Percentiles rank a stretch among this genome's conserved stretches.
Evolutionary conservation across 2,329 filamentous ascomycete species (phyloP).

Genomic region (Penicillium sp.): DNA sequence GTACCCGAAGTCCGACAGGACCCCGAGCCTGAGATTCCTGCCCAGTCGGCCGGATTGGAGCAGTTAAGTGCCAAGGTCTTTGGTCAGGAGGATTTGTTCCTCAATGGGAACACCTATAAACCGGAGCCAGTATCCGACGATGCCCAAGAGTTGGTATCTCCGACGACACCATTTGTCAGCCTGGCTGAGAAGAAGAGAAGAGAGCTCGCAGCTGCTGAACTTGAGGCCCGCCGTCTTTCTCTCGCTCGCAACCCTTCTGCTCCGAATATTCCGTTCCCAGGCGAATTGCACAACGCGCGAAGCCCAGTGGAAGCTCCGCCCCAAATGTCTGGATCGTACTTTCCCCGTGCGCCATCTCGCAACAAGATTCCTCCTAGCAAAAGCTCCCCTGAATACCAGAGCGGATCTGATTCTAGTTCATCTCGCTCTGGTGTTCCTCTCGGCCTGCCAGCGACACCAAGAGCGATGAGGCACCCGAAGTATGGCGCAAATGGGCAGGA

Average conservation of each 20-base stretch:
- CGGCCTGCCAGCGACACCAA: conserved; percentile 86
- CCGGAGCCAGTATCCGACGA: conserved; percentile 27
- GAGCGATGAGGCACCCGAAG: conserved; percentile 82
- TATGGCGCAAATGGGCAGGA: conserved; percentile 53
- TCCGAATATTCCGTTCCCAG: conserved; percentile 77
- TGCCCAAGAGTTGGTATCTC: conserved; percentile 27
- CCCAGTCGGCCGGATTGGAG: conserved; percentile 14
- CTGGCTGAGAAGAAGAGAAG: conserved; percentile 70
- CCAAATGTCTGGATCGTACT: conserved; percentile 39
- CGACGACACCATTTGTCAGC: conserved; percentile 36
- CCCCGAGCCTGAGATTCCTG: conserved; percentile 28
- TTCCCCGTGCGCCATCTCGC: conserved; percentile 38
- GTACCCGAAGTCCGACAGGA: conserved; percentile 32
- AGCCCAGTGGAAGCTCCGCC: conserved; percentile 51
- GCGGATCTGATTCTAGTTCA: conserved; percentile 45
- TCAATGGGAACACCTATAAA: conserved; percentile 13
- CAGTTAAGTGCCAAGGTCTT: conserved; percentile 11
- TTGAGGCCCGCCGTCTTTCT: conserved; percentile 85
- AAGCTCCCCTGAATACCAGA: conserved; percentile 45
- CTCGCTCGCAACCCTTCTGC: conserved; percentile 78
- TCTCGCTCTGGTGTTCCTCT: conserved; percentile 58
- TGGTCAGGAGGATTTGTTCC: conserved; percentile 12
- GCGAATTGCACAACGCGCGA: conserved; percentile 51
- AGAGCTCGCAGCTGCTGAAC: conserved; percentile 77
- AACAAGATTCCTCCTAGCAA: conserved; percentile 41